Evolutionary conservation across 1,284 basidiomycete genomes (phyloP).

Genomic region (Blastosporella zonata): DNA sequence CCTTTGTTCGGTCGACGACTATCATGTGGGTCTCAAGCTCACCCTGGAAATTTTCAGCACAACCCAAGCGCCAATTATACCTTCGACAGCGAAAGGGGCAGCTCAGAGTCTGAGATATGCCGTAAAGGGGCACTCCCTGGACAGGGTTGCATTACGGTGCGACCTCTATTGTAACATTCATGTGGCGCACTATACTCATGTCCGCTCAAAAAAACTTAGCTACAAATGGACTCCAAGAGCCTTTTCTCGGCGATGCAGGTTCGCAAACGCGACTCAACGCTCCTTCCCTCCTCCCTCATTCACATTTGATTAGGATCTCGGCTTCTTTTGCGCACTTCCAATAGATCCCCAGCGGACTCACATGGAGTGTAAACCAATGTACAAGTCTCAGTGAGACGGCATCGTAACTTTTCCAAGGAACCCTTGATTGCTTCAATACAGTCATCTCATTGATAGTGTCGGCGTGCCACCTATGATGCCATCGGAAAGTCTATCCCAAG

Average conservation of each 20-base stretch:
- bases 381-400: constrained; percentile 31
- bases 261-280: constrained; percentile 22
- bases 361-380: constrained; percentile 72
- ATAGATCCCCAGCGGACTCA: constrained; percentile 70
- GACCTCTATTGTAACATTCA: constrained; percentile 23
- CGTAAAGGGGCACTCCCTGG: constrained; percentile 44
- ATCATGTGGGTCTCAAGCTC: background rate
- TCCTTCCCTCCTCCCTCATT: constrained; percentile 7
- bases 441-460: background rate
- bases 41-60: constrained; percentile 32
- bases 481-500: constrained; percentile 49
- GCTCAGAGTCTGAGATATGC: constrained; percentile 62
- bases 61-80: constrained; percentile 51
- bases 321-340: constrained; percentile 75
- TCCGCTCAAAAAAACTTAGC: constrained; percentile 35
- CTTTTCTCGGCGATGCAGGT: constrained; percentile 81
- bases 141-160: constrained; percentile 61
- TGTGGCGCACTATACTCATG: background rate
- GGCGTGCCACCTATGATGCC: background rate
- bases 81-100: constrained; percentile 59
- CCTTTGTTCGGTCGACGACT: background rate
- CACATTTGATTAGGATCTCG: constrained; percentile 41
- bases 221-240: constrained; percentile 65
- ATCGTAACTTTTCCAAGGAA: background rate
- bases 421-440: background rate